phyloP scores from a whole-genome alignment of 2,329 filamentous ascomycete species.

The Fusarium algeriense region DNA sequence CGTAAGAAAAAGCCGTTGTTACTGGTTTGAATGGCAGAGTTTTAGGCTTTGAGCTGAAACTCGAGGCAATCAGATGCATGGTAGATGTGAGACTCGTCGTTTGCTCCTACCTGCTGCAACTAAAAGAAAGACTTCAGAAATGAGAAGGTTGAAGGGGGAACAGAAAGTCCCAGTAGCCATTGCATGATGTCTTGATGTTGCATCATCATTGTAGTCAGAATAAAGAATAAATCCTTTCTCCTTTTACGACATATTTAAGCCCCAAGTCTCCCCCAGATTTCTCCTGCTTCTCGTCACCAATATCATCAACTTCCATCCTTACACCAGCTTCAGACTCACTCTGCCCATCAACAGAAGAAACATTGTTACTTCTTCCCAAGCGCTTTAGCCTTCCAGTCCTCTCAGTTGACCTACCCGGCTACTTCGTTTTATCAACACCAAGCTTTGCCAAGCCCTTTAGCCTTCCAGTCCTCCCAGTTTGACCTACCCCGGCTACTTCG shows the following conservation, averaged over 20 bases:
- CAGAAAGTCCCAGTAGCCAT: neutral
- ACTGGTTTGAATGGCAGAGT: neutral
- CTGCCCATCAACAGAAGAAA: neutral
- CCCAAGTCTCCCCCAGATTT: neutral
- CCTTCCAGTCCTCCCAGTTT: neutral
- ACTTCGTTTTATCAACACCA: neutral
- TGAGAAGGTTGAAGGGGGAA: neutral
- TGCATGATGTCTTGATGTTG: neutral
- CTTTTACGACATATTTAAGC: neutral
- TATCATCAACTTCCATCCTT: neutral
- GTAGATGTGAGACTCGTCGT: neutral
- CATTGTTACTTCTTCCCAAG: neutral
- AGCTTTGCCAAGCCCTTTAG: neutral
- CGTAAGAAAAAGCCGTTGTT: neutral
- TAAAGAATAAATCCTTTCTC: neutral
- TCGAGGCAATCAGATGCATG: conserved; percentile 5
- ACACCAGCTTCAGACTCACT: neutral
- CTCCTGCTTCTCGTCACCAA: neutral
- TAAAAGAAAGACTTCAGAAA: neutral
- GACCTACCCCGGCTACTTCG: neutral
- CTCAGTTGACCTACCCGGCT: neutral
- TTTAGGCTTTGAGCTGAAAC: conserved; percentile 3
- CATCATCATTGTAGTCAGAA: neutral
- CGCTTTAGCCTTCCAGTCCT: neutral
- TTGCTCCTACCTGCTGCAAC: conserved; percentile 6